These are phyloP conservation scores for Ceratocystis eucalypticola DNA, from an alignment of 2,329 filamentous ascomycete genomes.

Conservation along the genomic window DNA sequence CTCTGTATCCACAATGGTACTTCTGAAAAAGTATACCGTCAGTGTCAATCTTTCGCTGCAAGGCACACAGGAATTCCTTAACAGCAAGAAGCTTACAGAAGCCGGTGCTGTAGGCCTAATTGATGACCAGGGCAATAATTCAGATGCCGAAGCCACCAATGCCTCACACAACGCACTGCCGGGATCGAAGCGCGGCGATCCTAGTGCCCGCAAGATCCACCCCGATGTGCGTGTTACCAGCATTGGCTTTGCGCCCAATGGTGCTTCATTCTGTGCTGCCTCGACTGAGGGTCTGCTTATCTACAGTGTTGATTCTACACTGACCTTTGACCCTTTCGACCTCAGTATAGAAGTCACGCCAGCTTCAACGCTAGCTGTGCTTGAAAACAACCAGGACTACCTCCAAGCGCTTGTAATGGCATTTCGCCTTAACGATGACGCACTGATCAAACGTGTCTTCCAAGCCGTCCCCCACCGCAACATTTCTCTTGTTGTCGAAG, in stretches of 20 bases:
- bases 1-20: slow-evolving; percentile 79
- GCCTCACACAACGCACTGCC: slow-evolving; percentile 73
- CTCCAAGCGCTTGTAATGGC: slow-evolving; percentile 93
- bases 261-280: slow-evolving; percentile 82
- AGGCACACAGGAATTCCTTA: slow-evolving; percentile 92
- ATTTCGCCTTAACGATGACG: slow-evolving; percentile 81
- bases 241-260: slow-evolving; percentile 78
- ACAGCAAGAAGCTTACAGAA: slow-evolving; percentile 82
- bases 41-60: slow-evolving; percentile 91
- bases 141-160: slow-evolving; percentile 65
- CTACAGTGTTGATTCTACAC: slow-evolving; percentile 73
- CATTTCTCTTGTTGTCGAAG: slow-evolving; percentile 62
- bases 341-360: slow-evolving; percentile 90
- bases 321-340: slow-evolving; percentile 91
- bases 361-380: slow-evolving; percentile 58
- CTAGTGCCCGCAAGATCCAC: slow-evolving; percentile 58
- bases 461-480: slow-evolving; percentile 64
- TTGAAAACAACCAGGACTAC: slow-evolving; percentile 59
- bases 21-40: slow-evolving; percentile 91
- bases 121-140: slow-evolving; percentile 46
- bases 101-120: slow-evolving; percentile 74
- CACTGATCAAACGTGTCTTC: slow-evolving; percentile 73
- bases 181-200: slow-evolving; percentile 70
- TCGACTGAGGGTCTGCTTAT: slow-evolving; percentile 89
- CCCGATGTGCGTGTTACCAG: slow-evolving; percentile 76